Conservation (phyloP, 768 basidiomycete genomes). For the Termitomyces sp. region DNA sequence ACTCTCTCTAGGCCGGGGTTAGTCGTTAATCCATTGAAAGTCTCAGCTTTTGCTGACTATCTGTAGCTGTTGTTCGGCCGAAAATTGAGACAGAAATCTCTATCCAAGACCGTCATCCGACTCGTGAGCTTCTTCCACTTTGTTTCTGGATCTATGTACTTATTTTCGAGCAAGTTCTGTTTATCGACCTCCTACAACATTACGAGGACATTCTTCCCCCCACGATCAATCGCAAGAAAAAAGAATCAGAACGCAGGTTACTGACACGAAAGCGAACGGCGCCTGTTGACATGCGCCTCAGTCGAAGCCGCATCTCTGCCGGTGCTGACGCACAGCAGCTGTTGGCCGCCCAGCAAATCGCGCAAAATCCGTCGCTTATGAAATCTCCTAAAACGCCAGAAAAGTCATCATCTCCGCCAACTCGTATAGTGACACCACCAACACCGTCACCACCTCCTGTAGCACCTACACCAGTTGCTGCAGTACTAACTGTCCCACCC, state of each 20-base stretch:
- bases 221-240: constrained; percentile 78
- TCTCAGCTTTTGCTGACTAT: background rate
- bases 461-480: constrained; percentile 2
- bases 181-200: constrained; percentile 78
- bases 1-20: constrained; percentile 81
- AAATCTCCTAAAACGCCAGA: constrained; percentile 29
- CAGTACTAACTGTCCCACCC: background rate
- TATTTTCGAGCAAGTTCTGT: constrained; percentile 47
- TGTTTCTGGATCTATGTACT: background rate
- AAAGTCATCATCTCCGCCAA: constrained; percentile 22
- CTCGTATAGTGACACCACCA: constrained; percentile 10
- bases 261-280: constrained; percentile 84
- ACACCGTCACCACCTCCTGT: constrained; percentile 17
- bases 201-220: constrained; percentile 74
- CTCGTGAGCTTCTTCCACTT: constrained; percentile 38
- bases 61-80: constrained; percentile 72
- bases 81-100: constrained; percentile 78
- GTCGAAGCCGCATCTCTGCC: constrained; percentile 67
- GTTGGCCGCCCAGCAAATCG: constrained; percentile 63
- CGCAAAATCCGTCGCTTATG: constrained; percentile 43
- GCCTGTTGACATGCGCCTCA: constrained; percentile 83
- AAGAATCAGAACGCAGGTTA: constrained; percentile 80
- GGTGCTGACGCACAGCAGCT: constrained; percentile 67
- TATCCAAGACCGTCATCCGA: constrained; percentile 87
- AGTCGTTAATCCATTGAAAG: constrained; percentile 22